A percentile compares a stretch with the other conserved stretches of the same genome.
These are phyloP conservation scores for Jimgerdemannia flammicorona DNA, from an alignment of 192 early-diverging fungal species.

Conservation along the genomic window DNA sequence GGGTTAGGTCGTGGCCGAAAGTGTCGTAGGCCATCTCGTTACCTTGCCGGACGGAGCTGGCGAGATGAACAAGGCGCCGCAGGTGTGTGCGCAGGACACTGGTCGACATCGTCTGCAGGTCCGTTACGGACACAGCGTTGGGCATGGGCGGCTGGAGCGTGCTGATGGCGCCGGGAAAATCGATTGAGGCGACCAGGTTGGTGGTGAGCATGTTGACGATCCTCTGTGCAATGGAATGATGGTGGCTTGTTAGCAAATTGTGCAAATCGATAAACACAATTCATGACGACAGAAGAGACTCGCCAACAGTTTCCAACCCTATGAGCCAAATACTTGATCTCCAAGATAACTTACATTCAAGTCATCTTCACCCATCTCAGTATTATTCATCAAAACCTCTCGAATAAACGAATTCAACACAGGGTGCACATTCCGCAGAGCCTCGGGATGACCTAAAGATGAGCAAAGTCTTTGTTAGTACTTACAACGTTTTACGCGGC, in stretches of 20 bases:
- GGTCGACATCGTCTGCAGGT: slow-evolving; percentile 29
- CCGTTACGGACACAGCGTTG: slow-evolving; percentile 22
- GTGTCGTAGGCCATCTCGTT: slow-evolving; percentile 29
- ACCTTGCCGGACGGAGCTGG: slow-evolving; percentile 22
- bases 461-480: neutral
- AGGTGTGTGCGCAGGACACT: slow-evolving; percentile 31
- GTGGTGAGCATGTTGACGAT: slow-evolving; percentile 31
- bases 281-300: too few relatives aligned
- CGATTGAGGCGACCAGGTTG: slow-evolving; percentile 31
- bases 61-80: slow-evolving; percentile 29
- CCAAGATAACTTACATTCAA: slow-evolving; percentile 18
- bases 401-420: slow-evolving; percentile 28
- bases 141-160: slow-evolving; percentile 22
- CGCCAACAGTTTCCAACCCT: too few relatives aligned
- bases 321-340: neutral
- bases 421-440: slow-evolving; percentile 31
- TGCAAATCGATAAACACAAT: neutral
- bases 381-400: slow-evolving; percentile 19
- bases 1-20: slow-evolving; percentile 30
- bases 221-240: slow-evolving; percentile 8
- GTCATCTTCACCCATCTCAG: slow-evolving; percentile 29
- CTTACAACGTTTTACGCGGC: neutral
- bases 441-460: slow-evolving; percentile 16
- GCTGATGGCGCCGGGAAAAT: slow-evolving; percentile 24
- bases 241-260: neutral